phyloP scores from a whole-genome alignment of 306 rosid species.

The Inga leiocalycina region DNA sequence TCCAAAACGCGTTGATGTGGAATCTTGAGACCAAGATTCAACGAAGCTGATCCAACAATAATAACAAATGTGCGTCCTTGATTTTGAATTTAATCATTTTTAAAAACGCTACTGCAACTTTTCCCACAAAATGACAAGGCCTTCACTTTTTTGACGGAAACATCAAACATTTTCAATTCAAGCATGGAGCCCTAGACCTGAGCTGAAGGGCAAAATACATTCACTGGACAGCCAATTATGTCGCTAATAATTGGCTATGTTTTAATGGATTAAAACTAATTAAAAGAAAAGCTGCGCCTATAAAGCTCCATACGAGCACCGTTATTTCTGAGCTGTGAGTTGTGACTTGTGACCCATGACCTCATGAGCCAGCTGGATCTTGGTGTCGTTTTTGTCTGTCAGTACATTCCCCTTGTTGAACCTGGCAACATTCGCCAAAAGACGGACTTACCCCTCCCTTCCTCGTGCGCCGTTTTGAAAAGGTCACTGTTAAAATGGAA shows the following conservation, averaged over 20 bases:
- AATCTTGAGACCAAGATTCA: slow-evolving; percentile 30
- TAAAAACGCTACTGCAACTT: not conserved
- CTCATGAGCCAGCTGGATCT: slow-evolving; percentile 29
- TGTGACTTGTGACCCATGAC: not conserved
- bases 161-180: not conserved
- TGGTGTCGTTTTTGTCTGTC: not conserved
- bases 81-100: not conserved
- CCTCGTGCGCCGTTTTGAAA: not conserved
- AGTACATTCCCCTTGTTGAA: not conserved
- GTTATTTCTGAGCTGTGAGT: not conserved
- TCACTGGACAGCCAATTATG: not conserved
- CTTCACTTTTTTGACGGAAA: slow-evolving; percentile 33
- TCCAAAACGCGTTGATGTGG: not conserved
- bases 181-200: not conserved
- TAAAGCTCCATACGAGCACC: too few relatives aligned
- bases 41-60: slow-evolving; percentile 6
- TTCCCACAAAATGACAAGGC: not conserved
- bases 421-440: not conserved
- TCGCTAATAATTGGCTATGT: not conserved
- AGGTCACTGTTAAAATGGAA: not conserved
- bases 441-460: not conserved
- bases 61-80: not conserved
- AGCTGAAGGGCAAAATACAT: too few relatives aligned
- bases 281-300: not conserved
- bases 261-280: not conserved